Evolutionary conservation across 257 asterid genomes (phyloP), one percentile per base, ranked within the genome.

Genomic region (Anisodus tanguticus): DNA sequence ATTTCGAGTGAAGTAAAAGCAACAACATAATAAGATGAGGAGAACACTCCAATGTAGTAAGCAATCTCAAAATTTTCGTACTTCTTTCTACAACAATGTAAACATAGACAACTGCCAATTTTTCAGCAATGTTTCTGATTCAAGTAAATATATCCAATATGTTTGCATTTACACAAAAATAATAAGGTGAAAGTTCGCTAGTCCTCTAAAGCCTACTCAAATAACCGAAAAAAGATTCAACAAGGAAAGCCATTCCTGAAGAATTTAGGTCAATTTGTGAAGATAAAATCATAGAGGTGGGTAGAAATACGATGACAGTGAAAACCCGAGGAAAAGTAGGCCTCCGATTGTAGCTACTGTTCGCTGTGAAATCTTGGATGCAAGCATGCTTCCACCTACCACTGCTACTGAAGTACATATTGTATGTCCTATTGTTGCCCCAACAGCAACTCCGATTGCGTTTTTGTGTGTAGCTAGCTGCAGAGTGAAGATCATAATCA

Each of bases 391-490:
- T 90, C 99, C 99, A 31, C 99, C 99, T 3, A 96, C 49, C 82
- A 96, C 99, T 7, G 99, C 99, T 85, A 96, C 26, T 2, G 98
- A 94, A 54, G 99, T 96, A 74, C 99, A 96, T 60, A 96, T 86
- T 4, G 97, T 91, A 91, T 96, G 99, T 72, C 98, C 99, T 22
- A 96, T 68, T 13, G 85, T 82, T 16, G 99, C 99, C 72, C 98
- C 99, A 26, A 90, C 43, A 2, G 98, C 98, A 58, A 96, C 98
- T 80, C 98, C 98, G 13, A 94, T 76, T 13, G 99, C 99, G 86
- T 94, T 94, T 85, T 96, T 96, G 89, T 96, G 99, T 0, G 99
- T 94, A 37, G 99, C 98, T 59, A 96, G 88, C 99, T 96, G 94
- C 85, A 80, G 15, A 86, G 51, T 55, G 49, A 37, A 68, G 35